phyloP scores from a whole-genome alignment of 148 eudicot genomes.

The Rhododendron griersonianum region DNA sequence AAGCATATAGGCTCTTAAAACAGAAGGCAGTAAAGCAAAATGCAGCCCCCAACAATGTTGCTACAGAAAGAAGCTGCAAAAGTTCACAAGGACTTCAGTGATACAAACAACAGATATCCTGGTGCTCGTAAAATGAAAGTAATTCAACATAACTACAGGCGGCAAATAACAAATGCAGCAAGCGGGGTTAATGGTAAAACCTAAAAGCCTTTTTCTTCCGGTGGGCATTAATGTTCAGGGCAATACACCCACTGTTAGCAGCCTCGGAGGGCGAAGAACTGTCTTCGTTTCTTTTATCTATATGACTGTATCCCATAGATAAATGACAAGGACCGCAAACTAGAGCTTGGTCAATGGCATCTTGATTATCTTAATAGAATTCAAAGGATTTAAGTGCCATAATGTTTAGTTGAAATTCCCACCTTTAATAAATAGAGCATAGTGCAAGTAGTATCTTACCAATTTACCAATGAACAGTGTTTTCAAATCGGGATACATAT shows the following conservation, averaged over 20 bases:
- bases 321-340: background rate
- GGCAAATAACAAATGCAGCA: background rate
- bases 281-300: background rate
- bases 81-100: slow-evolving; percentile 5
- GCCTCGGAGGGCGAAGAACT: background rate
- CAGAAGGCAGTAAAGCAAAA: slow-evolving; percentile 92
- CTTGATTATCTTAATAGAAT: background rate
- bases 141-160: background rate
- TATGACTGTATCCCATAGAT: background rate
- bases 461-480: background rate
- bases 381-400: background rate
- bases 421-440: background rate
- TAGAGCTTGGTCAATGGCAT: background rate
- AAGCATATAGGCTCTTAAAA: slow-evolving; percentile 58
- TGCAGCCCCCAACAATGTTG: slow-evolving; percentile 67
- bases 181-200: background rate
- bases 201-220: background rate
- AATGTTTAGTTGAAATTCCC: background rate
- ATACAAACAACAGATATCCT: slow-evolving; percentile 5
- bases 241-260: background rate
- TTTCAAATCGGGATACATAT: too few relatives aligned
- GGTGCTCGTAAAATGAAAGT: background rate
- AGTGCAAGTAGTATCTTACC: background rate
- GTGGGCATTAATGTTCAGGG: background rate
- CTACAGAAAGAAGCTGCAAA: slow-evolving; percentile 77